Base-by-base conservation (phyloP, 2,329 filamentous ascomycete genomes). In the Cyphellophora attinorum region DNA sequence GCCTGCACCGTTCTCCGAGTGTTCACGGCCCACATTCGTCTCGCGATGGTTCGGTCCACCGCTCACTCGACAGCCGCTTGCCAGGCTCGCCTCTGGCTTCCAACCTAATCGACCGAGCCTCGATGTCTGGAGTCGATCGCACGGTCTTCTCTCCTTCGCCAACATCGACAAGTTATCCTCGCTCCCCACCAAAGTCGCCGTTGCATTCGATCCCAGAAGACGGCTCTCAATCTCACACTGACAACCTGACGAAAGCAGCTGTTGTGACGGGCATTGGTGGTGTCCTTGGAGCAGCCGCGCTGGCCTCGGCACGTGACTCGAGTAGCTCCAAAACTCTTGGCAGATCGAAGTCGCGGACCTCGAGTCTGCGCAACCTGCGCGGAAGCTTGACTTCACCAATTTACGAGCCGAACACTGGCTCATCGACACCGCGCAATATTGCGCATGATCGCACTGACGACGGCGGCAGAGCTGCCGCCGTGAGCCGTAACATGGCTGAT, bases 401-500 rank as follows among this genome's bases (percentile, higher is more conserved):
- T 33, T 31, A 49, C 31, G 32, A 31, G 28, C 19, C 35, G 29
- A 30, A 29, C 25, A 38, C 33, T 27, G 28, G 32, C 29, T 34
- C 38, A 32, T 36, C 39, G 3, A 27, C n/a, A n/a, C n/a, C n/a
- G n/a, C n/a, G n/a, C n/a, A 40, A n/a, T n/a, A n/a, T n/a, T n/a
- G n/a, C n/a, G n/a, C n/a, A n/a, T n/a, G n/a, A n/a, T n/a, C n/a
- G n/a, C n/a, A n/a, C n/a, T n/a, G n/a, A n/a, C 15, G 29, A 84
- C 67, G 86, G 85, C 65, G 79, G 76, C 64, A 83, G 84, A 23
- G 44, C 43, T 52, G 52, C 29, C 30, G 21, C 31, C 34, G 34
- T 29, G 59, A 67, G 80, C 56, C 81, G 77, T 68, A 81, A 79
- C 64, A 94, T 94, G 85, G 72, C 84, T 59, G 85, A 94, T 65